Evolutionary conservation across 257 asterid species (phyloP), one percentile per base, ranked within the genome.

Genomic region (Capsicum rhomboideum): DNA sequence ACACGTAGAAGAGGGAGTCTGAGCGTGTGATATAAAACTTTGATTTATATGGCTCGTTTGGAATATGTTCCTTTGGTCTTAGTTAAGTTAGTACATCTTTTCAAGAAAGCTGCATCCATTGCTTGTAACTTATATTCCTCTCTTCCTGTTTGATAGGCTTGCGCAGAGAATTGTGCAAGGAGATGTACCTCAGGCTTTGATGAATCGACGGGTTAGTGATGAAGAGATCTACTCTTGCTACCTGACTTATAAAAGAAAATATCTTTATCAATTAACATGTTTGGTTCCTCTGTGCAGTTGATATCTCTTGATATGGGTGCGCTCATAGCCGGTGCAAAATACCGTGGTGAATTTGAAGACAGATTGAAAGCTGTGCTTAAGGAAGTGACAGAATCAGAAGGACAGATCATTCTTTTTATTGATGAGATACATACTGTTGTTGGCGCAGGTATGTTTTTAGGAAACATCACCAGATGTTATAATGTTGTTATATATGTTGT

Each of bases 161-260:
- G 99, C 99, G 11, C 99, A 94, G 89, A 92, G 99, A 87, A 96
- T 96, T 87, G 98, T 96, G 86, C 98, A 94, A 88, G 99, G 99
- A 85, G 99, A 97, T 90, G 99, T 95, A 64, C 99, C 99, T 85
- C 98, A 97, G 88, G 98, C 99, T 72, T 85, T 97, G 89, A 93
- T 93, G 93, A 95, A 97, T 77, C 93, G 99, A 80, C 89, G 89
- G 96, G 98, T 96, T 87, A 81, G 97, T 92, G 66, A 42, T 84
- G 66, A 85, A 44, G 83, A 64, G 17, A 46, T 83, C 52, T 53
- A 13, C 63, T n/a, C 68, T 88, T 78, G 71, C 85, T n/a, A 79
- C 46, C 44, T 52, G 56, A 42, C 54, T 21, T 55, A 8, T 21
- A 23, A 17, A n/a, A 74, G 80, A 13, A 46, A 18, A 52, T 66